Evolutionary conservation across 495 filamentous ascomycete species (phyloP), one percentile per base, ranked within the genome.

Genomic region (Venustampulla echinocandica): DNA sequence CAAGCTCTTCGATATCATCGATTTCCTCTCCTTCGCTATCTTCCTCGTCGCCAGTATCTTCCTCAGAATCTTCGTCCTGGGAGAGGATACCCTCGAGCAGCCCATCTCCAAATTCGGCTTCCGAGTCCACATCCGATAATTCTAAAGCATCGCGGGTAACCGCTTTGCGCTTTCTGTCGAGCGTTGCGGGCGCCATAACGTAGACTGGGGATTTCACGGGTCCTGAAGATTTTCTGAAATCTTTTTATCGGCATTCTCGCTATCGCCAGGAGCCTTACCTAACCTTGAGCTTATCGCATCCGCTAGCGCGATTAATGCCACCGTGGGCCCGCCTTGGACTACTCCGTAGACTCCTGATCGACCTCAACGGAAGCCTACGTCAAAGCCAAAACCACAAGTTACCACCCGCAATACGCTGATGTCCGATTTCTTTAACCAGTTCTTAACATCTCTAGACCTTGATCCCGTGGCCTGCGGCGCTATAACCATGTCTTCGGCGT

Each of bases 31-130:
- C 74, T 14, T 60, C 60, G 18, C 61, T 61, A 14, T 67, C 66
- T 9, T 64, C 62, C 14, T 65, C 63, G 7, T 56, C 60, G 0
- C 59, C 63, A 22, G 64, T 63, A 21, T 61, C 76, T 43, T 77
- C 75, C 20, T 61, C 56, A 33, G 56, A 60, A 25, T 71, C 70
- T 45, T 71, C 72, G 47, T 67, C 74, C 47, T 73, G 63, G 27
- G 80, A 82, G 35, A 85, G 67, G 41, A 79, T 70, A 22, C 81
- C 82, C 45, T 85, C 75, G 7, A 87, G 61, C 23, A 83, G 66
- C 0, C 73, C 74, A 24, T 69, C 67, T 43, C 70, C 73, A 56
- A 90, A 72, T 46, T 87, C 84, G 40, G 81, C 77, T 6, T 82
- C 81, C 15, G 78, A 81, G 51, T 64, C 65, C 20, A 65, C 46